Evolutionary conservation across 1,284 basidiomycete species (phyloP).

Genomic region (Heliocybe sulcata): DNA sequence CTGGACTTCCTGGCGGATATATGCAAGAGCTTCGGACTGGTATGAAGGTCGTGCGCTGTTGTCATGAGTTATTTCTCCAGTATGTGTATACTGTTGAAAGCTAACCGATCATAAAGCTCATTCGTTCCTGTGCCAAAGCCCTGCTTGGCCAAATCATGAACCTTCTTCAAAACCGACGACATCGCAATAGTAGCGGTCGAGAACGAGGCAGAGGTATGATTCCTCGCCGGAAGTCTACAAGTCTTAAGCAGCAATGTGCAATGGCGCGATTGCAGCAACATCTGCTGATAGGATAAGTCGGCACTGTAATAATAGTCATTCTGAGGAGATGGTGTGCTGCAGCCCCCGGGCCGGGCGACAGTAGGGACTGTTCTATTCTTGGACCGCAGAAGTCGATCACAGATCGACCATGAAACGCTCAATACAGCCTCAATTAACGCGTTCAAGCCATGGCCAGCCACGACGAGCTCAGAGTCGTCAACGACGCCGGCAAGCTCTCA

Average conservation of each 20-base stretch:
- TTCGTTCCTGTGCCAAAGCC: slow-evolving; percentile 71
- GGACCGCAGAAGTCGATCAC: too few species aligned
- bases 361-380: background rate
- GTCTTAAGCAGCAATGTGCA: background rate
- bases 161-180: slow-evolving; percentile 19
- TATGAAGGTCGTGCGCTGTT: slow-evolving; percentile 66
- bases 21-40: slow-evolving; percentile 44
- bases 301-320: too few species aligned
- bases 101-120: slow-evolving; percentile 66
- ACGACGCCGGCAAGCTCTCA: background rate
- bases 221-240: too few species aligned
- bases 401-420: too few species aligned
- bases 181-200: slow-evolving; percentile 8
- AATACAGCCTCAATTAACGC: too few species aligned
- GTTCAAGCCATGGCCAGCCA: background rate
- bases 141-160: slow-evolving; percentile 49
- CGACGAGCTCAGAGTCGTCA: background rate
- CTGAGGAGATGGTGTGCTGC: too few species aligned
- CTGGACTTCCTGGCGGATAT: slow-evolving; percentile 43
- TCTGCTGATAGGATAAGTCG: background rate
- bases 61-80: background rate
- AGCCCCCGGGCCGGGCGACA: too few species aligned
- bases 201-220: background rate
- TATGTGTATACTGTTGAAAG: background rate
- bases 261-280: background rate